phyloP scores from a whole-genome alignment of 176 grass and related monocot genomes.

The Triticum turgidum region DNA sequence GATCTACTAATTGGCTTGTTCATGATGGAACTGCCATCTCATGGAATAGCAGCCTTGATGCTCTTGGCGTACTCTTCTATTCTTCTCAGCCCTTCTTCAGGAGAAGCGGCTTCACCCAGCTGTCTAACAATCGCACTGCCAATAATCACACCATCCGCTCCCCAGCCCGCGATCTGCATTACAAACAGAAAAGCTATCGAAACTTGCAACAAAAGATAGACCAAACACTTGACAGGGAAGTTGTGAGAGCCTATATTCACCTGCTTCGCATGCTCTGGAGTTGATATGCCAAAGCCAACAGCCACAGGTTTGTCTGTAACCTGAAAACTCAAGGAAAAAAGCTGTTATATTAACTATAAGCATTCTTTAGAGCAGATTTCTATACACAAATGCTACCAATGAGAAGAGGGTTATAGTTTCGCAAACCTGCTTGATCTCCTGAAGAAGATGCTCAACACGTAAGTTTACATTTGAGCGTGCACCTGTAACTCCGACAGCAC shows the following conservation, averaged over 20 bases:
- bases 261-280: slow-evolving; percentile 89
- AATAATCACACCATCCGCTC: slow-evolving; percentile 94
- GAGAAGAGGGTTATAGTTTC: not conserved
- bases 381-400: not conserved
- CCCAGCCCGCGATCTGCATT: slow-evolving; percentile 70
- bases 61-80: slow-evolving; percentile 68
- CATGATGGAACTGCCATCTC: slow-evolving; percentile 17
- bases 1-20: not conserved
- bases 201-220: not conserved
- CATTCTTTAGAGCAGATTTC: not conserved
- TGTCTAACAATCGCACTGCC: slow-evolving; percentile 90
- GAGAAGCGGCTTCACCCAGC: slow-evolving; percentile 64
- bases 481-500: slow-evolving; percentile 84
- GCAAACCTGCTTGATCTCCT: slow-evolving; percentile 79
- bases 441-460: slow-evolving; percentile 73
- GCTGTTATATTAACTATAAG: not conserved
- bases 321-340: slow-evolving; percentile 39
- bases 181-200: slow-evolving; percentile 4
- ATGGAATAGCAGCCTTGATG: slow-evolving; percentile 73
- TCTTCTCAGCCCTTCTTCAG: slow-evolving; percentile 73
- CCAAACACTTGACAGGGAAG: not conserved
- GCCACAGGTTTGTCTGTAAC: slow-evolving; percentile 81
- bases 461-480: slow-evolving; percentile 70
- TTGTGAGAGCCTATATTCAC: slow-evolving; percentile 18
- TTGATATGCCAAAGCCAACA: slow-evolving; percentile 91